Percentiles rank a stretch among this genome's conserved stretches.
Conservation (phyloP, 2,329 filamentous ascomycete genomes). For the Aspergillus neotritici region DNA sequence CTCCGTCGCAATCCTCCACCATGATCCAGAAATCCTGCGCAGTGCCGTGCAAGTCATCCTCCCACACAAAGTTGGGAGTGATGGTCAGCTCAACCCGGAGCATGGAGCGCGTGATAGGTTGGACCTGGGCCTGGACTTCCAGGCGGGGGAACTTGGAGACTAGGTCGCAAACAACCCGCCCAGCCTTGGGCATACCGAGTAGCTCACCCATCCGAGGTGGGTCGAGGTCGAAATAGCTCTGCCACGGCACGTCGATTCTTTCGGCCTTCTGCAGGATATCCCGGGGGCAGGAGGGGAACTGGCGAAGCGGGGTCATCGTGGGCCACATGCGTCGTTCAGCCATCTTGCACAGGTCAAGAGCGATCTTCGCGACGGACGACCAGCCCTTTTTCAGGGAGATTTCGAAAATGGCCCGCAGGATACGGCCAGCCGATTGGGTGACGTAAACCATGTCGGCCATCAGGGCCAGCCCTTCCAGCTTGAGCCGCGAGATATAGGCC, state of each 20-base stretch:
- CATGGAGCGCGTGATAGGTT: conserved; percentile 91
- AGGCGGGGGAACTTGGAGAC: conserved; percentile 90
- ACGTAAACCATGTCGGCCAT: conserved; percentile 99
- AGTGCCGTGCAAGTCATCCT: conserved; percentile 77
- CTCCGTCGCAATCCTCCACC: conserved; percentile 94
- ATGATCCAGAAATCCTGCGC: conserved; percentile 96
- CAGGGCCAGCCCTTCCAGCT: conserved; percentile 84
- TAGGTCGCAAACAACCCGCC: conserved; percentile 74
- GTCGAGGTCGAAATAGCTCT: conserved; percentile 90
- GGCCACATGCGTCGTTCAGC: conserved; percentile 99
- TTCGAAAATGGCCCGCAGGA: conserved; percentile 90
- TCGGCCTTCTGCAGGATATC: conserved; percentile 91
- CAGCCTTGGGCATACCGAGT: conserved; percentile 81
- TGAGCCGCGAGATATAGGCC: conserved; percentile 91
- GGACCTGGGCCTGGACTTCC: conserved; percentile 86
- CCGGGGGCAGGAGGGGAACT: conserved; percentile 74
- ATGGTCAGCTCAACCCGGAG: conserved; percentile 84
- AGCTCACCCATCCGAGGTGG: conserved; percentile 94
- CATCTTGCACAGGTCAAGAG: conserved; percentile 95
- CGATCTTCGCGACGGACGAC: conserved; percentile 86
- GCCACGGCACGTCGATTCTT: conserved; percentile 89
- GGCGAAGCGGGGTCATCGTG: conserved; percentile 91
- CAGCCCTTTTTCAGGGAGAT: conserved; percentile 97
- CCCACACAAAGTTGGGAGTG: conserved; percentile 93
- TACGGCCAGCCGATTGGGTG: conserved; percentile 94